A percentile compares a stretch with the other conserved stretches of the same genome.
Evolutionary conservation across 1,284 basidiomycete species (phyloP).

Genomic region (Kwoniella shivajii): DNA sequence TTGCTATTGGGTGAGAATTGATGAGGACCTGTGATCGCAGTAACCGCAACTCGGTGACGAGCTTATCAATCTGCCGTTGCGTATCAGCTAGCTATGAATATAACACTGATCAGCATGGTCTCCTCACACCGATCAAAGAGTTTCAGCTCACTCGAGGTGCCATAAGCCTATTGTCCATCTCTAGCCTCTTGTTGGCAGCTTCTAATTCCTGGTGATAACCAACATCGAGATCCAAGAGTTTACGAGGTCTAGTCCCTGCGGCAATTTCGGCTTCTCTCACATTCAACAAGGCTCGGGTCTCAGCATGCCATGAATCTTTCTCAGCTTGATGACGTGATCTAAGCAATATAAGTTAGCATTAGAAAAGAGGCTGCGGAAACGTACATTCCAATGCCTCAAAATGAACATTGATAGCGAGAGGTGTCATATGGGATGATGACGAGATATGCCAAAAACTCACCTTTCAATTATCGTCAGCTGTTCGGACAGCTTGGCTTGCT

Average conservation of each 20-base stretch:
- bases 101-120: not conserved
- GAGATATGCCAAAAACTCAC: conserved; percentile 27
- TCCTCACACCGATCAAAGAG: not conserved
- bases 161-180: conserved; percentile 54
- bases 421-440: too few relatives aligned
- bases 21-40: conserved; percentile 49
- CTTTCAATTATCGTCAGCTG: conserved; percentile 37
- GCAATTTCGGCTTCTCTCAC: conserved; percentile 38
- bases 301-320: conserved; percentile 41
- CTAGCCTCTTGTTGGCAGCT: conserved; percentile 49
- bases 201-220: conserved; percentile 53
- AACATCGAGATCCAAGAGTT: conserved; percentile 46
- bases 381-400: not conserved
- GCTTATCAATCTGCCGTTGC: conserved; percentile 50
- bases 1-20: conserved; percentile 22
- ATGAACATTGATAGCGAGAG: too few relatives aligned
- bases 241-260: conserved; percentile 34
- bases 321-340: conserved; percentile 45
- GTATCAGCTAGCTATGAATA: conserved; percentile 45
- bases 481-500: conserved; percentile 38
- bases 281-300: conserved; percentile 39
- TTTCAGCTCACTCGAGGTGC: conserved; percentile 43
- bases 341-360: not conserved
- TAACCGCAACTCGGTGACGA: conserved; percentile 50
- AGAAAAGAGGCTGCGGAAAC: not conserved